phyloP scores from a whole-genome alignment of 345 rosid genomes.

The Carallia brachiata region DNA sequence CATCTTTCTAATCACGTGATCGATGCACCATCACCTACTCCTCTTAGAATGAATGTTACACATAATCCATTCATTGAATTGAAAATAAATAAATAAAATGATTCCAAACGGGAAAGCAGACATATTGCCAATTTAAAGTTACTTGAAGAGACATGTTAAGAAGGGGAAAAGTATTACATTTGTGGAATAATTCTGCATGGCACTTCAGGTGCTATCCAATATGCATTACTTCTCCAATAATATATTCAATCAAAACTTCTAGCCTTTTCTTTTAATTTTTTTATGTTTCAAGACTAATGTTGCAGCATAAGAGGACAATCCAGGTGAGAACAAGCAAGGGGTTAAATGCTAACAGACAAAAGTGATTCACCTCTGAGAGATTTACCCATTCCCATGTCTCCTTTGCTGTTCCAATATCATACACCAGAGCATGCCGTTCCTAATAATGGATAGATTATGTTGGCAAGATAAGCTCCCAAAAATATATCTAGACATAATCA shows the following conservation, averaged over 20 bases:
- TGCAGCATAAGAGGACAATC: constrained; percentile 4
- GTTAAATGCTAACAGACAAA: constrained; percentile 1
- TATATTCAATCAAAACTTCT: background rate
- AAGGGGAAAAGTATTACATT: too few species aligned
- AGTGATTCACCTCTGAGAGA: constrained; percentile 60
- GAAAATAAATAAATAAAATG: too few species aligned
- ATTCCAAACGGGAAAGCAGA: too few species aligned
- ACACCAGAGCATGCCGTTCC: constrained; percentile 87
- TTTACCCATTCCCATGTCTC: constrained; percentile 99
- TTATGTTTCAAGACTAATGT: background rate
- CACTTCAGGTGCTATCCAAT: too few species aligned
- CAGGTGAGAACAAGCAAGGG: constrained; percentile 1
- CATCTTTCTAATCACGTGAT: too few species aligned
- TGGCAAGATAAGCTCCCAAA: background rate
- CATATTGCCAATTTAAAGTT: too few species aligned
- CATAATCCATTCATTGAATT: too few species aligned
- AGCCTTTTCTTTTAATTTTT: background rate
- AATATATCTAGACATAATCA: constrained; percentile 16
- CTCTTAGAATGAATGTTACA: too few species aligned
- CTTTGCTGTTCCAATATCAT: constrained; percentile 61
- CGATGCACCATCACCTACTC: too few species aligned
- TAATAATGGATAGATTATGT: constrained; percentile 19
- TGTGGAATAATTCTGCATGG: too few species aligned
- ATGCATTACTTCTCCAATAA: background rate
- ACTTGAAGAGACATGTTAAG: too few species aligned